These are phyloP conservation scores for Arthrobotrys megalospora DNA, from an alignment of 2,329 filamentous ascomycete species.

Conservation along the genomic window DNA sequence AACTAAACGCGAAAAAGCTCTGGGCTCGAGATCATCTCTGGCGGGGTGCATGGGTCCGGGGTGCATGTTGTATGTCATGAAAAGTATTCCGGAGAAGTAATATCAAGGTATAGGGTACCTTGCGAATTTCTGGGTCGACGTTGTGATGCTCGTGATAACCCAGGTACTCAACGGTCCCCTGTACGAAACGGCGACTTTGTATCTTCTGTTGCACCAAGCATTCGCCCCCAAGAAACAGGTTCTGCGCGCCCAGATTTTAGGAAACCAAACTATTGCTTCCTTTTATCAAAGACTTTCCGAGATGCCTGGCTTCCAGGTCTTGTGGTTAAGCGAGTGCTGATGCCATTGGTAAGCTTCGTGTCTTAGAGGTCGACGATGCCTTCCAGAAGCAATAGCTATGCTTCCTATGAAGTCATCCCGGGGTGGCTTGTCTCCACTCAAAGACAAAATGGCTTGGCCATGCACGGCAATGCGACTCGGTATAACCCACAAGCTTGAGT, in stretches of 20 bases:
- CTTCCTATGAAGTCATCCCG: constrained; percentile 47
- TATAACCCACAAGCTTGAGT: background rate
- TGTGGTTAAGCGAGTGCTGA: constrained; percentile 28
- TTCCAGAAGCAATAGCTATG: constrained; percentile 47
- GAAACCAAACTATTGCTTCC: constrained; percentile 24
- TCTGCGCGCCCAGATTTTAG: constrained; percentile 40
- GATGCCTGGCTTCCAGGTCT: constrained; percentile 2
- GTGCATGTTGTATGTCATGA: constrained; percentile 50
- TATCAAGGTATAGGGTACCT: constrained; percentile 41
- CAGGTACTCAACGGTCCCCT: constrained; percentile 47
- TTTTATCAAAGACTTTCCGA: constrained; percentile 25
- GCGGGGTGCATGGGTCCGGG: constrained; percentile 51
- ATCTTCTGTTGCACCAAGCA: constrained; percentile 28
- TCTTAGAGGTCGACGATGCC: constrained; percentile 32
- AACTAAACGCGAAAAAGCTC: constrained; percentile 26
- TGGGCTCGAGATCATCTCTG: constrained; percentile 31
- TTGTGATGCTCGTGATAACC: constrained; percentile 28
- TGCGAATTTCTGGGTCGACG: constrained; percentile 31
- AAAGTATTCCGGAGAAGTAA: constrained; percentile 23
- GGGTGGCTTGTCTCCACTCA: constrained; percentile 27
- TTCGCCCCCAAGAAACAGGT: constrained; percentile 27
- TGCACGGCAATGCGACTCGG: constrained; percentile 24
- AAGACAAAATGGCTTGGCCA: constrained; percentile 11
- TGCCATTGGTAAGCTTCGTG: constrained; percentile 26
- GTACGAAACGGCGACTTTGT: constrained; percentile 54